Base-by-base conservation (phyloP, 1,139 yeast genomes). In the Wickerhamiella infanticola region DNA sequence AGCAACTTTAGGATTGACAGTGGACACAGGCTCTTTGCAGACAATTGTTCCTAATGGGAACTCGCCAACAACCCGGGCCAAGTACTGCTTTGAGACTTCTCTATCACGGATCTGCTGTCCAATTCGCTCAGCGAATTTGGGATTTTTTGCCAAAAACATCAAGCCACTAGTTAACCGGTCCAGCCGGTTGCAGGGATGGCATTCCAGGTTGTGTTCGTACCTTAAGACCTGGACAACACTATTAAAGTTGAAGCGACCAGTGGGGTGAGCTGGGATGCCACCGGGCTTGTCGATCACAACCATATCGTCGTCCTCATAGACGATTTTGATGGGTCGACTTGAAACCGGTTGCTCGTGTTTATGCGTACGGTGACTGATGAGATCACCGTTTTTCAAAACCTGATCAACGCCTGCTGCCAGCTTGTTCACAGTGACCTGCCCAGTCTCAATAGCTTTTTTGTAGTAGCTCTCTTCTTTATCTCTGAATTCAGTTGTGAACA, bases 201-300 rank as follows among this genome's bases (percentile, higher is more conserved):
- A 50, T 11, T 39, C 45, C n/a, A 53, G 48, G 4, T 47, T 48
- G 41, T 51, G 50, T 48, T 55, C 55, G 43, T 48, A 43, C 37
- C 50, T 48, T 24, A 55, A 45, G 1, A 54, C 38, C 27, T 48
- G 41, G 39, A 51, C 84, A 13, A 88, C 75, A 1, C 95, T 77
- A 60, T 90, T 90, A 63, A 75, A 85, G 49, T 94, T 68, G 63
- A 79, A 90, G 48, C 97, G 68, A 0, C 98, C 99, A 0, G 97
- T 82, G 1, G 99, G 98, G 61, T 90, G 98, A n/a, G 63, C 96
- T 0, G 99, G 97, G 3, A 90, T 75, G 0, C 98, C 96, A 3
- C 94, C 75, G 0, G 99, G 98, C 55, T 90, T 90, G 61, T 90
- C 95, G 29, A 93, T 81, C 1, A 83, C 95, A 5, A 90, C 70